Evolutionary conservation across 306 rosid genomes (phyloP).

Genomic region (Castanea crenata): DNA sequence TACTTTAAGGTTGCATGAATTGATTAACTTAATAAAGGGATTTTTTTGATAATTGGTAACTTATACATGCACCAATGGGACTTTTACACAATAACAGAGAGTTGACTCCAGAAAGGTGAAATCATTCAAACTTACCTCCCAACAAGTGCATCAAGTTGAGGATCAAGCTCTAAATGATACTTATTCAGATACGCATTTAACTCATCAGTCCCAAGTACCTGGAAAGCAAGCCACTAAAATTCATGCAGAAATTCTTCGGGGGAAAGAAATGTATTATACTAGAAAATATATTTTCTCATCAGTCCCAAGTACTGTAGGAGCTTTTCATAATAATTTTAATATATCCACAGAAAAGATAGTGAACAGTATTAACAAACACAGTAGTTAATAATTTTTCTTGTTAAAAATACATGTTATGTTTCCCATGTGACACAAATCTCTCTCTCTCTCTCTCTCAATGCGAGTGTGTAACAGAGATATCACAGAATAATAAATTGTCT

Average conservation of each 20-base stretch:
- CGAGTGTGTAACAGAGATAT: background rate
- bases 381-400: background rate
- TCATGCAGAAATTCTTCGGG: background rate
- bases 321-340: background rate
- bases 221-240: slow-evolving; percentile 23
- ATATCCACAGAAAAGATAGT: background rate
- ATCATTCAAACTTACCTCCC: slow-evolving; percentile 55
- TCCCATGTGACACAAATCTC: background rate
- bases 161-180: slow-evolving; percentile 80
- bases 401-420: background rate
- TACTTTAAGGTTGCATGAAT: background rate
- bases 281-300: background rate
- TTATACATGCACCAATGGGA: background rate
- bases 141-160: slow-evolving; percentile 84
- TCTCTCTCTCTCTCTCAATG: too few relatives aligned
- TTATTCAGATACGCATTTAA: slow-evolving; percentile 70
- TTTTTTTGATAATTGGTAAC: too few relatives aligned
- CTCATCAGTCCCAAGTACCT: slow-evolving; percentile 93
- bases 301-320: background rate
- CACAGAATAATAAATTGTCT: slow-evolving; percentile 6
- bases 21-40: background rate
- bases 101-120: background rate
- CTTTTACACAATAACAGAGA: background rate
- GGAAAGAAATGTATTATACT: background rate
- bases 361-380: background rate